Conservation (phyloP, 257 asterid genomes). For the Penstemon davidsonii region DNA sequence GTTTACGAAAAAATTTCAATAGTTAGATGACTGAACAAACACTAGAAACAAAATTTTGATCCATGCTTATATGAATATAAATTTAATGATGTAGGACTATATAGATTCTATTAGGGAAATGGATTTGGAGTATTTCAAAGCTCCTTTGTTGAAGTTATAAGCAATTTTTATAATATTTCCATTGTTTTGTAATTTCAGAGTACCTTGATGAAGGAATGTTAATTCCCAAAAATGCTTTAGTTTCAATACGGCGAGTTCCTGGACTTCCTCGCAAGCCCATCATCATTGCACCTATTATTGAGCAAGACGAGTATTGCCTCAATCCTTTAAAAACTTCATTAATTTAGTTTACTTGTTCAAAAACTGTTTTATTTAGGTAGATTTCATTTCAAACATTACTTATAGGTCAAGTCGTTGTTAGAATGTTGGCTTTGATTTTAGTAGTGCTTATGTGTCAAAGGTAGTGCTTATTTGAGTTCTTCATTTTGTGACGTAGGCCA, state of each 20-base stretch:
- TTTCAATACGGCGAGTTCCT: conserved; percentile 96
- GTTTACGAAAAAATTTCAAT: too few relatives aligned
- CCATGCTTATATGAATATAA: too few relatives aligned
- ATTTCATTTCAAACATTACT: conserved; percentile 15
- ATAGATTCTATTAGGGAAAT: too few relatives aligned
- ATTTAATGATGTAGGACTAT: too few relatives aligned
- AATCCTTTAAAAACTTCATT: conserved; percentile 51
- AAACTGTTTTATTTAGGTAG: conserved; percentile 9
- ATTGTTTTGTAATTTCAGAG: conserved; percentile 75
- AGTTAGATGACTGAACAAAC: too few relatives aligned
- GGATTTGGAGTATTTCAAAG: too few relatives aligned
- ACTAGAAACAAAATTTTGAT: too few relatives aligned
- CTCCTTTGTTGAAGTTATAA: conserved; percentile 30
- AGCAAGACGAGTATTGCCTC: conserved; percentile 77
- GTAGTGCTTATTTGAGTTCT: conserved; percentile 37
- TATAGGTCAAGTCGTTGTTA: neutral
- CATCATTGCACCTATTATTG: conserved; percentile 75
- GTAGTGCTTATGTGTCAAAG: neutral
- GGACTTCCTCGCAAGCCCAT: conserved; percentile 92
- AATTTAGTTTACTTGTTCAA: conserved; percentile 26
- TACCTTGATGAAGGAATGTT: conserved; percentile 79
- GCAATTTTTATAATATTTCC: conserved; percentile 41
- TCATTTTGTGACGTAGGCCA: conserved; percentile 57
- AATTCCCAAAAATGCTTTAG: conserved; percentile 92
- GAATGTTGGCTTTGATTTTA: conserved; percentile 21